Conservation (phyloP, 1,139 yeast genomes). For the Groenewaldozyma sp. region DNA sequence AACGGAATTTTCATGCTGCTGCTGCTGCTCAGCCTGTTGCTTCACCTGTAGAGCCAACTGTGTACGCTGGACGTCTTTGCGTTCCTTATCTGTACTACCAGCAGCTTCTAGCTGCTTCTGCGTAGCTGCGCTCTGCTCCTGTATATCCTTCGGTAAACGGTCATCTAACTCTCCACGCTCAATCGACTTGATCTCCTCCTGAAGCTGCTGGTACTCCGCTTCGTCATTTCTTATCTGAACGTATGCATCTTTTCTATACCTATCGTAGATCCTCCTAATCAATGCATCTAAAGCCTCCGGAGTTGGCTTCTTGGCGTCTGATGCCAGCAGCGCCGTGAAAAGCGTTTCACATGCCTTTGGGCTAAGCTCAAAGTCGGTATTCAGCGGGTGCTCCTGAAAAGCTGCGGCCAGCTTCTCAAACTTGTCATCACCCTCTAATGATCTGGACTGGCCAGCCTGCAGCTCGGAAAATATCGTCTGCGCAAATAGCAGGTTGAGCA, state of each 20-base stretch:
- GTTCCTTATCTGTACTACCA: no score
- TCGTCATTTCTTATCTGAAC: slow-evolving; percentile 29
- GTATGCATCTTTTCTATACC: slow-evolving; percentile 23
- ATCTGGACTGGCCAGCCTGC: slow-evolving; percentile 14
- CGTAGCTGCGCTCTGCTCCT: slow-evolving; percentile 8
- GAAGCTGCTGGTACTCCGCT: slow-evolving; percentile 21
- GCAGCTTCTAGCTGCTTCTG: slow-evolving; percentile 16
- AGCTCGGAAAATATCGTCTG: slow-evolving; percentile 26
- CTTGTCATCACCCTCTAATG: slow-evolving; percentile 8
- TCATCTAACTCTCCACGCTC: slow-evolving; percentile 31
- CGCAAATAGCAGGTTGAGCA: slow-evolving; percentile 25
- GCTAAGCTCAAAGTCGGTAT: slow-evolving; percentile 20
- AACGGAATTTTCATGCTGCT: slow-evolving; percentile 8
- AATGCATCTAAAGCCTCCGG: slow-evolving; percentile 22
- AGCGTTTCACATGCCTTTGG: slow-evolving; percentile 23
- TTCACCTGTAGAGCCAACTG: slow-evolving; percentile 18
- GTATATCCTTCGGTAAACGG: slow-evolving; percentile 20
- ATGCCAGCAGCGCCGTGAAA: slow-evolving; percentile 21
- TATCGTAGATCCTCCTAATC: slow-evolving; percentile 23
- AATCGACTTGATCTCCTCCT: slow-evolving; percentile 29
- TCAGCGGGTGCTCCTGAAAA: slow-evolving; percentile 22
- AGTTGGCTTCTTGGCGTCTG: slow-evolving; percentile 21
- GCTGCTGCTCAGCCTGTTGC: slow-evolving; percentile 18
- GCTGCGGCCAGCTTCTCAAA: slow-evolving; percentile 20
- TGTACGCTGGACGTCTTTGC: slow-evolving; percentile 2